Evolutionary conservation across 805 yeast genomes (phyloP), one percentile per base, ranked within the genome.

Genomic region (Torulaspora delbrueckii): DNA sequence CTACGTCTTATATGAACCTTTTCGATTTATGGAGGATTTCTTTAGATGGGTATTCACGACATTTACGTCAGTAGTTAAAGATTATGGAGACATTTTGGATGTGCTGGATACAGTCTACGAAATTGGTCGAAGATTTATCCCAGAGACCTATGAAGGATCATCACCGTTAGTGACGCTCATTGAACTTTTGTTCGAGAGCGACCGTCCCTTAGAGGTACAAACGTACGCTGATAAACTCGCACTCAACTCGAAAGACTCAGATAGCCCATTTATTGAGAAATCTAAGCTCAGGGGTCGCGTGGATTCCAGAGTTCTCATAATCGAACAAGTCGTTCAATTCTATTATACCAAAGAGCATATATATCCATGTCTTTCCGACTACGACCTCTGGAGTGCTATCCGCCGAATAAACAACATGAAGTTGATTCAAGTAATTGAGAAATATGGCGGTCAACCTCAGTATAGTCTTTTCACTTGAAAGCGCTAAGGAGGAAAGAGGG

Each of bases 401-500:
- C 42, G 51, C 23, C 28, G 42, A 4, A 42, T 53, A 9, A 52
- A 55, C 12, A 53, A 56, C 27, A 50, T 52, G 24, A 18, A 39
- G 8, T 44, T 59, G 3, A 54, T 58, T 6, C 59, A 59, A 33
- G 12, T 51, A 8, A 42, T 60, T 1, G 51, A 49, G 9, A 27
- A 41, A 8, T 42, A 45, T 31, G 65, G 65, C 8, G 65, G 62
- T n/a, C 41, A 40, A 13, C 63, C 63, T n/a, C 55, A 53, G 35
- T 59, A 50, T 32, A 45, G 51, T 18, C 52, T 46, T 6, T 45
- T 58, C 22, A 46, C 50, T 26, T 55, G 31, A 45, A 8, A 22
- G 25, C 26, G 16, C 30, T 10, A 7, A 26, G n/a, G 13, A 26
- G 30, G 30, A 12, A 5, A 26, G n/a, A 10, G 5, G 30, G 12